Evolutionary conservation across 768 basidiomycete species (phyloP).

Genomic region (Gymnopilus junonius): DNA sequence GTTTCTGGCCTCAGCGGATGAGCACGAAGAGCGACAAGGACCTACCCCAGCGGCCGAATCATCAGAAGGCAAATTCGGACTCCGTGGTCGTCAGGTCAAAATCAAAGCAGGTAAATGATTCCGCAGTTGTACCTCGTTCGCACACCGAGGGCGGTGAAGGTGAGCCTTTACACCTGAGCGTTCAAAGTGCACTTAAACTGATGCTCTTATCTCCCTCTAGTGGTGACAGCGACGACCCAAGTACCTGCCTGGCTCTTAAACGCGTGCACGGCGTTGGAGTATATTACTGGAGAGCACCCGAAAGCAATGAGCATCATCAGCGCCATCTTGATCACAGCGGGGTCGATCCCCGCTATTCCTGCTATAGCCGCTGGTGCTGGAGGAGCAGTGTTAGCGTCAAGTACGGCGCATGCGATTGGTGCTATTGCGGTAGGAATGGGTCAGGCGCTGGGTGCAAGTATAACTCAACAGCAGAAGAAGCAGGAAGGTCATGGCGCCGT

Average conservation of each 20-base stretch:
- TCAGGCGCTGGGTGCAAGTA: conserved; percentile 42
- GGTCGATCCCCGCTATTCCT: conserved; percentile 74
- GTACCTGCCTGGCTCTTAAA: conserved; percentile 81
- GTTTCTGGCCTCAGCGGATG: conserved; percentile 37
- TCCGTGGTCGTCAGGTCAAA: conserved; percentile 27
- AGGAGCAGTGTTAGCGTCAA: conserved; percentile 72
- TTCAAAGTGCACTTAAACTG: background rate
- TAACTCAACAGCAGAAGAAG: conserved; percentile 36
- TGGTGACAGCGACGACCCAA: conserved; percentile 51
- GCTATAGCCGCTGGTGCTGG: conserved; percentile 71
- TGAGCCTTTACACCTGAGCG: conserved; percentile 14
- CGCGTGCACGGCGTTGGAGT: conserved; percentile 76
- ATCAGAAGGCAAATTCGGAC: conserved; percentile 34
- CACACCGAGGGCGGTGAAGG: conserved; percentile 32
- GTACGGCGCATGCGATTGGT: conserved; percentile 78
- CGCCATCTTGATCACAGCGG: conserved; percentile 80
- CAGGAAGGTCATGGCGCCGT: conserved; percentile 11
- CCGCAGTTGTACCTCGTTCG: conserved; percentile 31
- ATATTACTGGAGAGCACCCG: conserved; percentile 75
- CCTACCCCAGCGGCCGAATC: conserved; percentile 25
- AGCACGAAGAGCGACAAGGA: conserved; percentile 35
- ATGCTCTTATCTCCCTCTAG: conserved; percentile 17
- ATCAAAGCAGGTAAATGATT: conserved; percentile 15
- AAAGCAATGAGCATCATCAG: conserved; percentile 74
- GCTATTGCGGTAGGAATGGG: conserved; percentile 80